phyloP scores from a whole-genome alignment of 1,284 basidiomycete genomes.

The Vanrija sp. region DNA sequence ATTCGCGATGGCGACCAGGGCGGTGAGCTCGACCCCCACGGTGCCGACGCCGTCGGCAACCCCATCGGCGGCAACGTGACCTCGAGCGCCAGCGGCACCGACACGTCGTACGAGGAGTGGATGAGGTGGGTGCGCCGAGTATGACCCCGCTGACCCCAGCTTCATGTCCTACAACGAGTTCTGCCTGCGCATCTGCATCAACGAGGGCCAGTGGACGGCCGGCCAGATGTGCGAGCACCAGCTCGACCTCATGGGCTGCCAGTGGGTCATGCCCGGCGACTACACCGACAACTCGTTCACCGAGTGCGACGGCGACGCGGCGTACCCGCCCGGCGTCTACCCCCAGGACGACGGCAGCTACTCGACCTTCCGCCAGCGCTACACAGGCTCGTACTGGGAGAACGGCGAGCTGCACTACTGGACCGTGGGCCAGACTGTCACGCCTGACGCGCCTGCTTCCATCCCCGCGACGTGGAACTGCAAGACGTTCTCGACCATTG shows the following conservation, averaged over 20 bases:
- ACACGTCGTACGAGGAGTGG: conserved; percentile 51
- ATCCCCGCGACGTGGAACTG: conserved; percentile 25
- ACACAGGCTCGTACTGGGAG: conserved; percentile 35
- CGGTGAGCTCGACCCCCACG: conserved; percentile 54
- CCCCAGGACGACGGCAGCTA: conserved; percentile 38
- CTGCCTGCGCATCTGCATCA: conserved; percentile 50
- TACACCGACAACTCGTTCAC: conserved; percentile 48
- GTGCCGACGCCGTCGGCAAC: conserved; percentile 52
- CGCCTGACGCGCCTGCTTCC: conserved; percentile 10
- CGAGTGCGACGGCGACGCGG: conserved; percentile 46
- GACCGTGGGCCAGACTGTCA: conserved; percentile 23
- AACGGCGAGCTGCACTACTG: conserved; percentile 1
- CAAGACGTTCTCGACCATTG: conserved; percentile 18
- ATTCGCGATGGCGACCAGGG: conserved; percentile 49
- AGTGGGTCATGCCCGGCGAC: conserved; percentile 49
- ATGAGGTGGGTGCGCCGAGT: too few species aligned
- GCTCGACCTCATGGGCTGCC: conserved; percentile 50
- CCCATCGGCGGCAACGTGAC: conserved; percentile 56
- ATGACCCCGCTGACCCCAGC: conserved; percentile 29
- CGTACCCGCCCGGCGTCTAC: conserved; percentile 48
- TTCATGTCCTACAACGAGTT: conserved; percentile 49
- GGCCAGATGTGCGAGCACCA: conserved; percentile 42
- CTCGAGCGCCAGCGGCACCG: conserved; percentile 51
- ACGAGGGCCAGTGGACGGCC: conserved; percentile 40
- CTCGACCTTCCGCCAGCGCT: conserved; percentile 46